Base-by-base conservation (phyloP, 2,329 filamentous ascomycete species). In the Fusarium duplospermum region DNA sequence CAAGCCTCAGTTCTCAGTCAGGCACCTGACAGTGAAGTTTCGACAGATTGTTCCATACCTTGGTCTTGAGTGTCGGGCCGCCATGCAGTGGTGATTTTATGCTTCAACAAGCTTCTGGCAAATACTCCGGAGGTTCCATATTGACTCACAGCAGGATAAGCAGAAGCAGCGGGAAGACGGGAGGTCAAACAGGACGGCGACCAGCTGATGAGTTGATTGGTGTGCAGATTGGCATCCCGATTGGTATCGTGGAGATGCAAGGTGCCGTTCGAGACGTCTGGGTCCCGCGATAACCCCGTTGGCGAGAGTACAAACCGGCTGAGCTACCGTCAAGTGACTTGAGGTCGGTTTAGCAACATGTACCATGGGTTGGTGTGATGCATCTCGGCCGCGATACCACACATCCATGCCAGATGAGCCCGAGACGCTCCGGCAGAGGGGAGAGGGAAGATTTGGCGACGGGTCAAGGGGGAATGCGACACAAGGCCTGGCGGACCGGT, bases 211-310 rank as follows among this genome's bases (percentile, higher is more conserved):
- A 62, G 56, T 59, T 73, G 74, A 66, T 66, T 72, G 52, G 61
- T 54, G 52, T 69, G 60, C 64, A 59, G 71, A 74, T 63, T 76
- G 70, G 75, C 70, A 70, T 61, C 60, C 71, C 64, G 71, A 71
- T 64, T 74, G 67, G 77, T 74, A 75, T 79, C 73, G 75, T 76
- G 54, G 64, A 70, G 62, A 77, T 79, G 79, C 78, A 79, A 72
- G 76, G 63, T 77, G 66, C 79, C 79, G 79, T 79, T 74, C 74
- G 71, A 77, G 76, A 79, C 77, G 73, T 68, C 71, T 68, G 64
- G 67, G 66, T 73, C 67, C 76, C 75, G 77, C 68, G 66, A 76
- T 75, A 73, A 72, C 76, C 69, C 77, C 71, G 72, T 76, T 56
- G 52, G 63, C 56, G 69, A 71, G 77, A 70, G 70, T 24, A 78